Conservation (phyloP, 2,329 filamentous ascomycete species). For the Fusarium sambucinum region DNA sequence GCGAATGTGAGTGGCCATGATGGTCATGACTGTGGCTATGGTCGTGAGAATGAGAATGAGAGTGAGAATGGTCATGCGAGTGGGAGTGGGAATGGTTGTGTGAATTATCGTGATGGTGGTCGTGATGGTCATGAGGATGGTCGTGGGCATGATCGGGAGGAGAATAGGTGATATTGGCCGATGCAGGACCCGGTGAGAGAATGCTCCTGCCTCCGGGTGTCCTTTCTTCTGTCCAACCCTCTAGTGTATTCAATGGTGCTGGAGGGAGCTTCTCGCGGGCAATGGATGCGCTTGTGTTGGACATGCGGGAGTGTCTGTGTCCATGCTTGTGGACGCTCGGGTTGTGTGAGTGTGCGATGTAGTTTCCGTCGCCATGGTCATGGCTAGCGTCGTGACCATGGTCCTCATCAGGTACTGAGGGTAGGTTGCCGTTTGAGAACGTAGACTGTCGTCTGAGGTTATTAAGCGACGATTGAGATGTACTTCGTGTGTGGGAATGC, state of each 20-base stretch:
- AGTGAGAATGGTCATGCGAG: slow-evolving; percentile 39
- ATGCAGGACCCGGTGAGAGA: slow-evolving; percentile 52
- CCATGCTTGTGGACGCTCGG: slow-evolving; percentile 47
- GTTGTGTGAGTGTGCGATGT: slow-evolving; percentile 44
- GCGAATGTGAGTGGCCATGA: slow-evolving; percentile 46
- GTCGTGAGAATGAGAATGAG: slow-evolving; percentile 35
- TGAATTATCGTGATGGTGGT: slow-evolving; percentile 40
- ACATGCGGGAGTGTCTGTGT: slow-evolving; percentile 49
- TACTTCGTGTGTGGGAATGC: slow-evolving; percentile 56
- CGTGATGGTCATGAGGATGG: slow-evolving; percentile 36
- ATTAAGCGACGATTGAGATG: slow-evolving; percentile 56
- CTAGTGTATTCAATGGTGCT: slow-evolving; percentile 51
- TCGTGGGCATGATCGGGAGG: slow-evolving; percentile 51
- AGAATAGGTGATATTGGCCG: slow-evolving; percentile 47
- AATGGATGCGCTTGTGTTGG: slow-evolving; percentile 48
- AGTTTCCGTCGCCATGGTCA: slow-evolving; percentile 38
- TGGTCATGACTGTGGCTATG: slow-evolving; percentile 41
- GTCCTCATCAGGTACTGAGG: slow-evolving; percentile 50
- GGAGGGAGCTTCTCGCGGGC: slow-evolving; percentile 51
- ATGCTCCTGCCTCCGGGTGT: slow-evolving; percentile 58
- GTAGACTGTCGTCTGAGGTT: slow-evolving; percentile 51
- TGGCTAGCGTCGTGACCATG: slow-evolving; percentile 50
- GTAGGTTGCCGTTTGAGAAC: slow-evolving; percentile 51
- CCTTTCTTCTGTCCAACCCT: slow-evolving; percentile 57
- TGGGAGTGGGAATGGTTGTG: slow-evolving; percentile 45